phyloP scores from a whole-genome alignment of 2,329 filamentous ascomycete species.

The Clonostachys chloroleuca region DNA sequence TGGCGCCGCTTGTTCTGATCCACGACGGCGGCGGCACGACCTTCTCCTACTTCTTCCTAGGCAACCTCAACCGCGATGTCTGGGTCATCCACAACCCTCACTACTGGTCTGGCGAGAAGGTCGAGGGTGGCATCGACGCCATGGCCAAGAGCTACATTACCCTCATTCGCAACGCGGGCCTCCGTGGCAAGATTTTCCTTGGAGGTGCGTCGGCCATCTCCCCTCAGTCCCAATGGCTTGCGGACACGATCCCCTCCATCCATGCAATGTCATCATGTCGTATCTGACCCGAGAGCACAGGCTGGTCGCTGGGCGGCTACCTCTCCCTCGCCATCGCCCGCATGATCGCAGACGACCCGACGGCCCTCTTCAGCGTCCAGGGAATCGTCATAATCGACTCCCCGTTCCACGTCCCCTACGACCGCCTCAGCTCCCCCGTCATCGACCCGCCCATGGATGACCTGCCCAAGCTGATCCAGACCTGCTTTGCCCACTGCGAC shows the following conservation, averaged over 20 bases:
- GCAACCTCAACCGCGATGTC: conserved; percentile 16
- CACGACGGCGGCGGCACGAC: conserved; percentile 23
- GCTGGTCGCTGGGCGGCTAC: conserved; percentile 21
- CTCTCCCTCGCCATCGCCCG: conserved; percentile 15
- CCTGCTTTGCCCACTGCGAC: conserved; percentile 20
- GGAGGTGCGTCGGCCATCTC: conserved; percentile 9
- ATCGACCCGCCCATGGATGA: conserved; percentile 9
- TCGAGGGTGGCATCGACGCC: conserved; percentile 18
- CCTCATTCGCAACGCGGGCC: conserved; percentile 11
- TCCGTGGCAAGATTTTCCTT: conserved; percentile 15
- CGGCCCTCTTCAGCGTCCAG: conserved; percentile 11
- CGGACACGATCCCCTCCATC: neutral
- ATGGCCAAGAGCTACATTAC: conserved; percentile 18
- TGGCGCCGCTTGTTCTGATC: conserved; percentile 17
- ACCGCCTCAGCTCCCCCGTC: conserved; percentile 5
- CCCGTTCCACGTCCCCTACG: conserved; percentile 15
- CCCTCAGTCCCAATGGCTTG: neutral
- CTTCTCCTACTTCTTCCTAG: conserved; percentile 19
- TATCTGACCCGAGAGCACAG: conserved; percentile 4
- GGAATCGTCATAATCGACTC: conserved; percentile 20
- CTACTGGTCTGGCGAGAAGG: conserved; percentile 13
- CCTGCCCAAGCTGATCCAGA: conserved; percentile 15
- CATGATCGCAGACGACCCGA: conserved; percentile 13
- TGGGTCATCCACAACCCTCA: conserved; percentile 21
- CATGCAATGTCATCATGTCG: no score